phyloP scores from a whole-genome alignment of 2,329 filamentous ascomycete species.

The Fusarium tricinctum region DNA sequence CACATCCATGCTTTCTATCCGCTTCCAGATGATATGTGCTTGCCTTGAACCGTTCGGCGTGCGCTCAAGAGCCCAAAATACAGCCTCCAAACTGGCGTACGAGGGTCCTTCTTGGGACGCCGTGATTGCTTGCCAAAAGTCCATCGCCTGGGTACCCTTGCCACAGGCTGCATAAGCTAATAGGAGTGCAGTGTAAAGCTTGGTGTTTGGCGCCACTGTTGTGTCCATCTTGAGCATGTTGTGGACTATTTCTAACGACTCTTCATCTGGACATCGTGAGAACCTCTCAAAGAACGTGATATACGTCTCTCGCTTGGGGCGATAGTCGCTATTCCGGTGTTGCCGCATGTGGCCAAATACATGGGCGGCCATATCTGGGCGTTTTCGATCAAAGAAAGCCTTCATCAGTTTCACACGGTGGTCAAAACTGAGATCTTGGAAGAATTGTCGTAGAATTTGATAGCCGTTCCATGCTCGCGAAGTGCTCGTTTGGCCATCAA shows the following conservation, averaged over 20 bases:
- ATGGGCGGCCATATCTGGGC: constrained; percentile 86
- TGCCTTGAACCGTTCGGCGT: constrained; percentile 69
- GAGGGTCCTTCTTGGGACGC: constrained; percentile 87
- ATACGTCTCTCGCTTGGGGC: constrained; percentile 82
- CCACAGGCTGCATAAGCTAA: constrained; percentile 82
- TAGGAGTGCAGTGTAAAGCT: constrained; percentile 87
- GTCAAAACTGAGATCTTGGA: constrained; percentile 74
- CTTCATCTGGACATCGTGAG: constrained; percentile 65
- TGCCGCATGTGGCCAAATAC: constrained; percentile 96
- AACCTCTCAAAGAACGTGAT: constrained; percentile 83
- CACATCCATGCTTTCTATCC: constrained; percentile 80
- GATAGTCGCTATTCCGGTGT: constrained; percentile 71
- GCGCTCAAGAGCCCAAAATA: constrained; percentile 82
- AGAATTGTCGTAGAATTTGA: constrained; percentile 74
- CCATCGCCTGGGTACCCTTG: constrained; percentile 75
- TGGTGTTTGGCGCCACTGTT: constrained; percentile 81
- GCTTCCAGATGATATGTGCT: constrained; percentile 78
- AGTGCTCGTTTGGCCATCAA: constrained; percentile 72
- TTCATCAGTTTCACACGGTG: constrained; percentile 82
- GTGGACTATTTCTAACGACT: constrained; percentile 81
- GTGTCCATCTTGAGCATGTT: constrained; percentile 96
- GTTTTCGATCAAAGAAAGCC: constrained; percentile 81
- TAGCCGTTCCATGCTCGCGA: constrained; percentile 75
- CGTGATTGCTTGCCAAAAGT: constrained; percentile 89
- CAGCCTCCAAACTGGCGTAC: constrained; percentile 82